Evolutionary conservation across 2,329 filamentous ascomycete genomes (phyloP), one percentile per base, ranked within the genome.

Genomic region (Aaosphaeria pasadenensis): DNA sequence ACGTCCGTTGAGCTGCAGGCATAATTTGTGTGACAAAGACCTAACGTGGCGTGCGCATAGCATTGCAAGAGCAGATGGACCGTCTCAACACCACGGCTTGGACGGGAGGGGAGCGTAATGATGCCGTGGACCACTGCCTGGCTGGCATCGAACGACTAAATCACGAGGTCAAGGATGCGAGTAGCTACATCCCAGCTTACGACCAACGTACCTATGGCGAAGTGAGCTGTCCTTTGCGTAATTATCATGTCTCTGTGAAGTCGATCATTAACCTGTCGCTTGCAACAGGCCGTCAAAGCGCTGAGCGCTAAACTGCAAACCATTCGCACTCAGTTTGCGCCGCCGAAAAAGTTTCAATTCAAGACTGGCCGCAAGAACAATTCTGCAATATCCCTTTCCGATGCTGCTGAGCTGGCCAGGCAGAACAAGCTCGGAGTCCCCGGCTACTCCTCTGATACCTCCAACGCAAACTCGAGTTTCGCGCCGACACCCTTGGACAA

Each of bases 171-270:
- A 86, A 89, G 56, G 91, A 96, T 71, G 88, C 89, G 1, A 83
- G 87, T 1, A 85, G 86, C 47, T 90, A 86, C 57, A 83, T 96
- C 11, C 91, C 94, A 3, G 84, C 90, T 6, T 95, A 96, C 66
- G 94, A 97, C 62, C 89, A 94, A 68, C 84, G 89, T 58, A 86
- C 87, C 28, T 97, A 96, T 64, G 82, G 86, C 39, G 85, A 91
- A 74, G 89, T 91, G 71, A 44, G 7, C 33, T 31, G 11, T 11
- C 39, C 7, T n/a, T 28, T 9, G 17, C 6, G 5, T 38, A 11
- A 36, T 13, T 36, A 36, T 36, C 13, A 9, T 36, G 9, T 13
- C 13, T 11, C 9, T 36, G 33, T 36, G 9, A 36, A 11, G 33
- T 24, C 39, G 7, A 28, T 11, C 11, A 11, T 41, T 41, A 11